These are phyloP conservation scores for Chionographis japonica DNA, from an alignment of 106 monocot genomes.

Conservation along the genomic window DNA sequence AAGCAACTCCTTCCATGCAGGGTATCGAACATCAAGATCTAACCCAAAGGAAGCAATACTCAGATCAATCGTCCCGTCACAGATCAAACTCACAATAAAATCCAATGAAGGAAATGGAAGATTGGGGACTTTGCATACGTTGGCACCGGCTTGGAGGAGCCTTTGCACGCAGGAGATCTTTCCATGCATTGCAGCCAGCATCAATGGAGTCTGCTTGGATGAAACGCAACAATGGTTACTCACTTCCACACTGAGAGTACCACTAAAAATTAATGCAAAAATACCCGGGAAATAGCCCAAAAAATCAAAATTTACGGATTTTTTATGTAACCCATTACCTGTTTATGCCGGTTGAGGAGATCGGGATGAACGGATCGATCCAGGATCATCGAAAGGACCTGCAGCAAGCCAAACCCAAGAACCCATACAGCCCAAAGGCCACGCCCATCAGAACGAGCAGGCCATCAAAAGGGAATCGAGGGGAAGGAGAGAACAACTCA, in stretches of 20 bases:
- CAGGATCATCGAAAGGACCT: slow-evolving; percentile 57
- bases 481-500: not conserved
- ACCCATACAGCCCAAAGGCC: not conserved
- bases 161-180: slow-evolving; percentile 57
- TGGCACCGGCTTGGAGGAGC: slow-evolving; percentile 75
- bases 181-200: slow-evolving; percentile 74
- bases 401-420: not conserved
- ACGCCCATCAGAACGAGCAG: too few species aligned
- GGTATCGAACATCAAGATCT: slow-evolving; percentile 78
- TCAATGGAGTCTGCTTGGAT: slow-evolving; percentile 52
- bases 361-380: slow-evolving; percentile 45
- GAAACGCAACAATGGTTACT: not conserved
- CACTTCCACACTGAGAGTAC: too few species aligned
- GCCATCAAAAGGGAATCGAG: too few species aligned
- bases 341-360: slow-evolving; percentile 55
- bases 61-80: not conserved
- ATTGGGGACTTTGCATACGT: slow-evolving; percentile 29
- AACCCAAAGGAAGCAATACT: not conserved
- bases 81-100: not conserved
- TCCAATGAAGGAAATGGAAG: not conserved
- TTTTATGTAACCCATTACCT: slow-evolving; percentile 25
- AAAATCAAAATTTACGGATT: not conserved
- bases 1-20: slow-evolving; percentile 61
- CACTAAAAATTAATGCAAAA: too few species aligned
- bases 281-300: not conserved